These are phyloP conservation scores for Podila epicladia DNA, from an alignment of 192 early-diverging fungal genomes.

Conservation along the genomic window DNA sequence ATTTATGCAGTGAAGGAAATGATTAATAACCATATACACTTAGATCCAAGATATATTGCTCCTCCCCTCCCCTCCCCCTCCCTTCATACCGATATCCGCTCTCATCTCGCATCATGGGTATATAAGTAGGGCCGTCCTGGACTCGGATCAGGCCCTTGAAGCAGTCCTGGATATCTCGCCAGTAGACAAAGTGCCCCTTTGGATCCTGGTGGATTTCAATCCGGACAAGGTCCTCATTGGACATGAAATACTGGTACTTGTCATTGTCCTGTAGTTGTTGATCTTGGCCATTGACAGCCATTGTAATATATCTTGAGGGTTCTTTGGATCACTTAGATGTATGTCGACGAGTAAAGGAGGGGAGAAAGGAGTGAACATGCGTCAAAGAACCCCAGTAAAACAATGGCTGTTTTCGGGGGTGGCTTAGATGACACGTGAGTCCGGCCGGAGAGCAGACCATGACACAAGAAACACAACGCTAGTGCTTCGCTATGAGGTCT, in stretches of 20 bases:
- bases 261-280: not conserved
- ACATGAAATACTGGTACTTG: not conserved
- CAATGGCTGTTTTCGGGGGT: too few relatives aligned
- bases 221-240: not conserved
- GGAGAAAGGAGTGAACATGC: too few relatives aligned
- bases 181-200: not conserved
- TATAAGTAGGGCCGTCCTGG: not conserved
- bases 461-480: too few relatives aligned
- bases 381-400: too few relatives aligned
- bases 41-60: too few relatives aligned
- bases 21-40: too few relatives aligned
- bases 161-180: not conserved
- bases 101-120: constrained; percentile 4
- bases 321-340: too few relatives aligned
- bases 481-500: too few relatives aligned
- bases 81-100: not conserved
- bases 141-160: constrained; percentile 2
- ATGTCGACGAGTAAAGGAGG: too few relatives aligned
- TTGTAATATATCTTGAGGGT: not conserved
- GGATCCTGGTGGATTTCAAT: not conserved
- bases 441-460: too few relatives aligned
- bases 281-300: not conserved
- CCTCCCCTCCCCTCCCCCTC: too few relatives aligned
- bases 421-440: too few relatives aligned
- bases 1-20: not conserved